Evolutionary conservation across 2,329 filamentous ascomycete genomes (phyloP), one percentile per base, ranked within the genome.

Genomic region (Neonectria magnoliae): DNA sequence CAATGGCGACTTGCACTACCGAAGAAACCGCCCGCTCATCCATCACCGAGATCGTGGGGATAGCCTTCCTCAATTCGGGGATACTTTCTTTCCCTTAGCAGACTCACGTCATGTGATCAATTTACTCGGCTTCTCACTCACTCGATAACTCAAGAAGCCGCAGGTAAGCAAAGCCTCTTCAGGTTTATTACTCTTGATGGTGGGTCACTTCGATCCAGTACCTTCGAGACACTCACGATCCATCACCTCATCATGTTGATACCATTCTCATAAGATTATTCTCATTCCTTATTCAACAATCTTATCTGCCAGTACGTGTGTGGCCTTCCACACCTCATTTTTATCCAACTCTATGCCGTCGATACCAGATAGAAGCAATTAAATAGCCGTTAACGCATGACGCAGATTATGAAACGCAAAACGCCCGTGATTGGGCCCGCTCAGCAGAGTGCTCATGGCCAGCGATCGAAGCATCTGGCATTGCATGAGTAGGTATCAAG

Each of bases 331-430:
- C 66, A 22, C 64, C 60, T 69, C 53, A 41, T 66, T 73, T 71
- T 72, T 47, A 53, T 64, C 59, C 65, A 58, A 47, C 45, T 71
- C 71, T 73, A 71, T 72, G 63, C 65, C 48, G 36, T 65, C 66
- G 44, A 59, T 62, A 45, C 64, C 60, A 66, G 66, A 67, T 68
- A 53, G 60, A 61, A 69, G 63, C 51, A 63, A 72, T 72, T 72
- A 73, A 66, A 68, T 65, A 71, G 66, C 71, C 71, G 71, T 73
- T 73, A 72, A 73, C 67, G 51, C 71, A 67, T 72, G 44, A 72
- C 64, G 64, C 71, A 72, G 71, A 67, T 67, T 60, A 72, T 64
- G 51, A 64, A 73, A 69, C 61, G 54, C 59, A 64, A 68, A 71
- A 68, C 57, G 60, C 67, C 66, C 62, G 31, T 62, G 42, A 61